Evolutionary conservation across 2,329 filamentous ascomycete genomes (phyloP).

Genomic region (Dothideomycetes sp.): DNA sequence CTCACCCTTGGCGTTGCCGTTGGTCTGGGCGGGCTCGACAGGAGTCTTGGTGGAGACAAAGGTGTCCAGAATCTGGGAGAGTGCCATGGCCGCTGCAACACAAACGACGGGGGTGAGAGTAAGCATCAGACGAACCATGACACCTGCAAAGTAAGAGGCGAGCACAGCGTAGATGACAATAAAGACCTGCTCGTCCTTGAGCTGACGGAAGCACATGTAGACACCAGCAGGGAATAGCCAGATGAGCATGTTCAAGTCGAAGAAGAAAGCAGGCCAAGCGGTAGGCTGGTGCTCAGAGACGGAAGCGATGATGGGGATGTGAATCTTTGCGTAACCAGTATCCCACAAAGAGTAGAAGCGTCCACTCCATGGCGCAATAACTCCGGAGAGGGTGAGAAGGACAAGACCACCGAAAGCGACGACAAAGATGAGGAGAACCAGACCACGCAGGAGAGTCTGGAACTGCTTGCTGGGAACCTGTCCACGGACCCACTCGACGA

Average conservation of each 20-base stretch:
- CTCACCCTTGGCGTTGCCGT: conserved; percentile 32
- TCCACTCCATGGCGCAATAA: conserved; percentile 94
- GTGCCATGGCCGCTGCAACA: conserved; percentile 78
- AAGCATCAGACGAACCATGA: conserved; percentile 99
- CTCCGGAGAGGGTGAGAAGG: conserved; percentile 69
- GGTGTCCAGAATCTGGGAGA: conserved; percentile 79
- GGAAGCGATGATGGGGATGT: conserved; percentile 99
- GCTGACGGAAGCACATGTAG: conserved; percentile 91
- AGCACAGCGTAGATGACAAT: conserved; percentile 95
- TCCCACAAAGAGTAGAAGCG: conserved; percentile 99
- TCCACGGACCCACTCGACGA: conserved; percentile 81
- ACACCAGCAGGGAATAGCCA: conserved; percentile 98
- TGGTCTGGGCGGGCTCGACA: conserved; percentile 26
- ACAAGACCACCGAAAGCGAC: conserved; percentile 68
- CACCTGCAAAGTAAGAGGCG: conserved; percentile 94
- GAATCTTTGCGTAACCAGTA: conserved; percentile 96
- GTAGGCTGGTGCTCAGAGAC: conserved; percentile 98
- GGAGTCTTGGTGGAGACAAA: conserved; percentile 64
- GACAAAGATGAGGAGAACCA: conserved; percentile 64
- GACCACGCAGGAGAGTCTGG: conserved; percentile 71
- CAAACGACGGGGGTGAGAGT: conserved; percentile 95
- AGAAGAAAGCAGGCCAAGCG: conserved; percentile 98
- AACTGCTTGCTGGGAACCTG: conserved; percentile 89
- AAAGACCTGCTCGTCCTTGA: conserved; percentile 95
- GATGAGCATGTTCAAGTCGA: conserved; percentile 94